Percentiles rank a stretch among this genome's conserved stretches.
Conservation (phyloP, 805 yeast species). For the Danielozyma ontarioensis region DNA sequence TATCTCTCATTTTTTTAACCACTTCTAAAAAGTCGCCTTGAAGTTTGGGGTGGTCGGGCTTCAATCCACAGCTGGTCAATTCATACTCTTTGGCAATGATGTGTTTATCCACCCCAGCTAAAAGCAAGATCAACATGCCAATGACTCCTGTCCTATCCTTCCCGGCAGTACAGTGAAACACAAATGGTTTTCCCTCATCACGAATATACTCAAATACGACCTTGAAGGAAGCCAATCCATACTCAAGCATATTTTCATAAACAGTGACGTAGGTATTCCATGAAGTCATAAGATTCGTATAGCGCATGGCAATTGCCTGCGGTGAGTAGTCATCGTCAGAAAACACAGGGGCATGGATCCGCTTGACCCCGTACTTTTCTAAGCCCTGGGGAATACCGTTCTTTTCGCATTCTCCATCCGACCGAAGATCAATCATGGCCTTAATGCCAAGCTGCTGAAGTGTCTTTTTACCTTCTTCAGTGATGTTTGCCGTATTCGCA, state of each 20-base stretch:
- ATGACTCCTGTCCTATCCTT: constrained; percentile 81
- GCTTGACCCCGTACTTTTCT: constrained; percentile 38
- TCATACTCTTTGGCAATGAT: constrained; percentile 73
- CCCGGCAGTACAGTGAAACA: constrained; percentile 81
- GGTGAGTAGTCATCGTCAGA: constrained; percentile 55
- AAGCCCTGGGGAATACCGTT: constrained; percentile 38
- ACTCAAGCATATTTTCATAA: constrained; percentile 51
- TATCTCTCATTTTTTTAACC: constrained; percentile 24
- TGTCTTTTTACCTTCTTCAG: constrained; percentile 42
- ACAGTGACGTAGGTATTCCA: constrained; percentile 61
- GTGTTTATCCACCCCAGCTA: constrained; percentile 62
- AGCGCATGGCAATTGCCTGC: constrained; percentile 52
- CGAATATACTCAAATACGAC: constrained; percentile 50
- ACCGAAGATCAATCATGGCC: constrained; percentile 64
- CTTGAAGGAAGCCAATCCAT: constrained; percentile 45
- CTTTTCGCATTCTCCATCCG: constrained; percentile 48
- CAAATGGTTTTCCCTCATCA: constrained; percentile 45
- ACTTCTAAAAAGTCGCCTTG: constrained; percentile 28
- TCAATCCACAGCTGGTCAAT: constrained; percentile 61
- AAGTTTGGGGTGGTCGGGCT: constrained; percentile 41
- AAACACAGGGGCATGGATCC: constrained; percentile 57
- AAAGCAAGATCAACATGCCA: constrained; percentile 58
- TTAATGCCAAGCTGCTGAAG: constrained; percentile 43
- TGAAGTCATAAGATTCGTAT: constrained; percentile 49
- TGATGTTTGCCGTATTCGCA: constrained; percentile 53